These are phyloP conservation scores for Allodekkera sacchari DNA, from an alignment of 805 yeast genomes.

Conservation along the genomic window DNA sequence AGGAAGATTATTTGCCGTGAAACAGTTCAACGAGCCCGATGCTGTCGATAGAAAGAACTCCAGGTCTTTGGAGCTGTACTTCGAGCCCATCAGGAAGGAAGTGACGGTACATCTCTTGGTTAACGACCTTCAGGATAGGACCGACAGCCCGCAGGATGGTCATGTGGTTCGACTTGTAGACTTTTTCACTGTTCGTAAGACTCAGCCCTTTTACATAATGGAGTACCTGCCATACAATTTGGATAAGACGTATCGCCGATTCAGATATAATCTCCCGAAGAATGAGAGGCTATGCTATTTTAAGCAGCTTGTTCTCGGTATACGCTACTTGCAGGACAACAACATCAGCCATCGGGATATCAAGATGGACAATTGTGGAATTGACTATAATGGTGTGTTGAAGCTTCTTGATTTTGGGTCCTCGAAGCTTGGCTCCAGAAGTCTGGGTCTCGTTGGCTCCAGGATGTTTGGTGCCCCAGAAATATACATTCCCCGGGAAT, in stretches of 20 bases:
- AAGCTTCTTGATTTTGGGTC: constrained; percentile 48
- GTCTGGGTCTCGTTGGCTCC: constrained; percentile 41
- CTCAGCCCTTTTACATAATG: constrained; percentile 21
- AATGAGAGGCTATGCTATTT: constrained; percentile 25
- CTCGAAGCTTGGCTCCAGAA: constrained; percentile 19
- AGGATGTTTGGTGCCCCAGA: constrained; percentile 41
- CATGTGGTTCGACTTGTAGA: constrained; percentile 30
- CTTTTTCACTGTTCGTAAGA: constrained; percentile 18
- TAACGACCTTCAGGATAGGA: constrained; percentile 11
- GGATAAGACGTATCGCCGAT: background rate
- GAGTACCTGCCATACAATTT: constrained; percentile 29
- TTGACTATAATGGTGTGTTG: constrained; percentile 22
- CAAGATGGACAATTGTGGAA: constrained; percentile 38
- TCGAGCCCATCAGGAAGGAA: constrained; percentile 30
- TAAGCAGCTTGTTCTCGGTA: constrained; percentile 33
- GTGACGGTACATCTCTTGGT: constrained; percentile 20
- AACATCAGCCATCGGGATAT: constrained; percentile 41
- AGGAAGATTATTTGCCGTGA: constrained; percentile 30
- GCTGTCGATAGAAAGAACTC: constrained; percentile 29
- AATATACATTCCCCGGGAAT: constrained; percentile 26
- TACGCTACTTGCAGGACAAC: constrained; percentile 29
- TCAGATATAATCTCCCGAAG: constrained; percentile 1
- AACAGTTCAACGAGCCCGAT: constrained; percentile 34
- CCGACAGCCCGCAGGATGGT: too few relatives aligned
- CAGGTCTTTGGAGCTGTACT: constrained; percentile 33